Base-by-base conservation (phyloP, 441 rosid species). In the Jatropha multifida region DNA sequence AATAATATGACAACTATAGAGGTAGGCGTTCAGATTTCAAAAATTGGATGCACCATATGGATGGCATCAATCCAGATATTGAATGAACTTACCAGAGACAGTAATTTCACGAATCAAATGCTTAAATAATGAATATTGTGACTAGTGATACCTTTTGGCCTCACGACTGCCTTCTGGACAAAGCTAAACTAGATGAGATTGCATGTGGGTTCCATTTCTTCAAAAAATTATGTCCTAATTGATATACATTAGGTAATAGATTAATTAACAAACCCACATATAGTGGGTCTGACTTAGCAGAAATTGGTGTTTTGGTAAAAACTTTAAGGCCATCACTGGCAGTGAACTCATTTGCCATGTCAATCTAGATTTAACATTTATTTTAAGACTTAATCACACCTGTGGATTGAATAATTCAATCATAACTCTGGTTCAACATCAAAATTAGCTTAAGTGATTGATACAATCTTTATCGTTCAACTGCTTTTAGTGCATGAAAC, bases 1-100 rank as follows among this genome's bases (percentile, higher is more conserved):
- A 84, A 62, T 52, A 89, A 89, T 73, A 85, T 85, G 90, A 88
- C 93, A 68, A 88, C 90, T 58, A 85, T 85, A 77, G 93, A 89
- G 90, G 91, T 89, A 70, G 2, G 46, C 20, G 56, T 55, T 70
- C 23, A 68, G 12, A 48, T 73, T 66, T 61, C 40, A 4, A n/a
- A 40, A 68, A 62, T 76, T 58, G 52, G 60, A 18, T 73, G 10
- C 37, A 42, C 6, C 27, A 9, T 7, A 44, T 69, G 18, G 65
- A 58, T 59, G 38, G 55, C 14, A 69, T 13, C 18, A 40, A 11
- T 40, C 9, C 10, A 17, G 15, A 54, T 52, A 37, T 68, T 15
- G 26, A 17, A 15, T 51, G 44, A 14, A 5, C 55, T 52, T 14
- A 13, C 20, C 10, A 7, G 51, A 8, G 8, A 17, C 12, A 56